A percentile compares a stretch with the other conserved stretches of the same genome.
These are phyloP conservation scores for Pterocarpus macrocarpus DNA, from an alignment of 306 rosid genomes.

Conservation along the genomic window DNA sequence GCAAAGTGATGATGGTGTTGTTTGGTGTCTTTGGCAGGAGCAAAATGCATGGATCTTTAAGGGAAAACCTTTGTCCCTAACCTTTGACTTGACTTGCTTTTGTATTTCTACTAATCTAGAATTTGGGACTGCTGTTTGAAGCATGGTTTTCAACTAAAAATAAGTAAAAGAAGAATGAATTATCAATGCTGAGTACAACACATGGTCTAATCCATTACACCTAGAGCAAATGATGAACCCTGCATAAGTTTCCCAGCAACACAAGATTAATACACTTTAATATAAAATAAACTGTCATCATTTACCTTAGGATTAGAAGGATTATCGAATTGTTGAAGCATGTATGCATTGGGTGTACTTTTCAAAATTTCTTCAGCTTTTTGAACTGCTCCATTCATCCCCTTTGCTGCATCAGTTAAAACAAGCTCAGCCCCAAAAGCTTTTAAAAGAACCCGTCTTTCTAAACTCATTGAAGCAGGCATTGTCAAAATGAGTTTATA, in stretches of 20 bases:
- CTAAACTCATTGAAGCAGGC: slow-evolving; percentile 99
- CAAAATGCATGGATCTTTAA: neutral
- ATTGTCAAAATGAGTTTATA: slow-evolving; percentile 92
- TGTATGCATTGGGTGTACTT: slow-evolving; percentile 81
- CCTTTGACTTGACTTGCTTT: slow-evolving; percentile 9
- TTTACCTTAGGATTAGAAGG: slow-evolving; percentile 98
- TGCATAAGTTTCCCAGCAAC: slow-evolving; percentile 8
- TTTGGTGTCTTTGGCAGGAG: slow-evolving; percentile 19
- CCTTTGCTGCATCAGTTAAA: slow-evolving; percentile 88
- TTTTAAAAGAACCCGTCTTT: slow-evolving; percentile 93
- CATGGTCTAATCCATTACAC: neutral
- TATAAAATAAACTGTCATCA: slow-evolving; percentile 27
- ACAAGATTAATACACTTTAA: slow-evolving; percentile 24
- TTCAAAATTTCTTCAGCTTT: slow-evolving; percentile 94
- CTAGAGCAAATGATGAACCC: slow-evolving; percentile 22
- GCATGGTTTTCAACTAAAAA: slow-evolving; percentile 28
- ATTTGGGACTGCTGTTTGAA: slow-evolving; percentile 31
- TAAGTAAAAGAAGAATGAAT: slow-evolving; percentile 30
- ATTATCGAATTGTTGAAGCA: slow-evolving; percentile 99
- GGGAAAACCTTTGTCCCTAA: slow-evolving; percentile 9
- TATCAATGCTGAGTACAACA: slow-evolving; percentile 11
- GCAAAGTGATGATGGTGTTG: neutral
- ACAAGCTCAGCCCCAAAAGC: slow-evolving; percentile 99
- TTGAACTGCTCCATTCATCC: slow-evolving; percentile 98
- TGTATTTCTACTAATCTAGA: slow-evolving; percentile 27